Evolutionary conservation across 495 filamentous ascomycete genomes (phyloP), one percentile per base, ranked within the genome.

Genomic region (Aspergillus ostianus): DNA sequence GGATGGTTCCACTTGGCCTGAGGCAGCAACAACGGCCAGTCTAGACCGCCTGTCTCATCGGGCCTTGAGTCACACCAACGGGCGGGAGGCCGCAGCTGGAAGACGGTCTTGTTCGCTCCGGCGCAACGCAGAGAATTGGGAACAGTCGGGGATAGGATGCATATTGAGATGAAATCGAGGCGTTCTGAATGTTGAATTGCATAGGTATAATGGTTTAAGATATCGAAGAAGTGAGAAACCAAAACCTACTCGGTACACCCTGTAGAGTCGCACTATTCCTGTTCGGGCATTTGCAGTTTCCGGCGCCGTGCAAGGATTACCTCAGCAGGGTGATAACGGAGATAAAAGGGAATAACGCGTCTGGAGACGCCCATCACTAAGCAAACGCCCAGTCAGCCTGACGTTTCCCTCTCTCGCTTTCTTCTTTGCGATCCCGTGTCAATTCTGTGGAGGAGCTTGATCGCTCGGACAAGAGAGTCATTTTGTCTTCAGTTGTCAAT

Each of bases 241-340:
- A n/a, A n/a, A n/a, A n/a, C n/a, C n/a, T n/a, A n/a, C n/a, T n/a
- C n/a, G n/a, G n/a, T n/a, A n/a, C n/a, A n/a, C n/a, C n/a, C n/a
- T n/a, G n/a, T n/a, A n/a, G n/a, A n/a, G n/a, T n/a, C n/a, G 29
- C 32, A 13, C 32, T 12, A 8, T 36, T 36, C 32, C 32, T 36
- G 32, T 8, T 36, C 36, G 36, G 10, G 36, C 36, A 41, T 9
- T 50, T 50, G 4, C 48, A 20, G 20, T 26, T 50, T 50, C 48
- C 20, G 48, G 12, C 47, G n/a, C n/a, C n/a, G n/a, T 23, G 9
- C 18, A 15, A 20, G 10, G 12, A 9, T 57, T 32, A 51, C 29
- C 45, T 57, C 47, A n/a, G n/a, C 47, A 12, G 41, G 56, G 60
- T 48, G 56, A 63, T 63, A 63, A 63, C 60, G 60, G 60, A 63